A percentile compares a stretch with the other conserved stretches of the same genome.
phyloP scores from a whole-genome alignment of 1,139 yeast genomes.

The Taiozyma sp. region DNA sequence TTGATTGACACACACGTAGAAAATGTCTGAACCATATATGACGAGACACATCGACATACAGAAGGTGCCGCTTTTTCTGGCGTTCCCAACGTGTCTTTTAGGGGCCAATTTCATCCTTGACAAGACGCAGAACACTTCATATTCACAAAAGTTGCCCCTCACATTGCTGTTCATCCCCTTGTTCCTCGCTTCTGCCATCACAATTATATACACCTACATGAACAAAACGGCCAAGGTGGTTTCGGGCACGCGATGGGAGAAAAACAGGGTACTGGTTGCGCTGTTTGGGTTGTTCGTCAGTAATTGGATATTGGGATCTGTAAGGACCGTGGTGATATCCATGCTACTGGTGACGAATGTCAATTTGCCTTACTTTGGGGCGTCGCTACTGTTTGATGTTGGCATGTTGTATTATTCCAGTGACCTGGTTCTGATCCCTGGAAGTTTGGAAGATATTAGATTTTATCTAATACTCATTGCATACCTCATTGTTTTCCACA shows the following conservation, averaged over 20 bases:
- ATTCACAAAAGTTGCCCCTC: slow-evolving; percentile 1
- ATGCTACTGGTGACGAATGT: slow-evolving; percentile 15
- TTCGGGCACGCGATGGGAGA: not conserved
- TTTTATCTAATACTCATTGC: slow-evolving; percentile 9
- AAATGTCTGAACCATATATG: not conserved
- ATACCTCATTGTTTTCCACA: slow-evolving; percentile 7
- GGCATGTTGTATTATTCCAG: slow-evolving; percentile 3
- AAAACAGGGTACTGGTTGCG: slow-evolving; percentile 8
- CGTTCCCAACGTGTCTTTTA: slow-evolving; percentile 32
- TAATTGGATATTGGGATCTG: slow-evolving; percentile 17
- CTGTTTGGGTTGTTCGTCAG: slow-evolving; percentile 10
- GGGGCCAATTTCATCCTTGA: slow-evolving; percentile 27
- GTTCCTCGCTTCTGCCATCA: slow-evolving; percentile 22
- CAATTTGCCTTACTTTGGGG: slow-evolving; percentile 4
- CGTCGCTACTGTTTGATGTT: slow-evolving; percentile 12
- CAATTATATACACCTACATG: slow-evolving; percentile 11
- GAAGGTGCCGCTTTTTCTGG: slow-evolving; percentile 30
- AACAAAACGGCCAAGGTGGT: not conserved
- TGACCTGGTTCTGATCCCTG: slow-evolving; percentile 1
- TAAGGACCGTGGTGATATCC: slow-evolving; percentile 17
- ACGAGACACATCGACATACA: slow-evolving; percentile 21
- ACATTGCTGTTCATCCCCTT: slow-evolving; percentile 24
- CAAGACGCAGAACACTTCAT: slow-evolving; percentile 5
- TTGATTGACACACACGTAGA: not conserved
- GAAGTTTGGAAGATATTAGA: slow-evolving; percentile 1